Evolutionary conservation across 179 eudicot species (phyloP).

Genomic region (Heliamphora pulchella): DNA sequence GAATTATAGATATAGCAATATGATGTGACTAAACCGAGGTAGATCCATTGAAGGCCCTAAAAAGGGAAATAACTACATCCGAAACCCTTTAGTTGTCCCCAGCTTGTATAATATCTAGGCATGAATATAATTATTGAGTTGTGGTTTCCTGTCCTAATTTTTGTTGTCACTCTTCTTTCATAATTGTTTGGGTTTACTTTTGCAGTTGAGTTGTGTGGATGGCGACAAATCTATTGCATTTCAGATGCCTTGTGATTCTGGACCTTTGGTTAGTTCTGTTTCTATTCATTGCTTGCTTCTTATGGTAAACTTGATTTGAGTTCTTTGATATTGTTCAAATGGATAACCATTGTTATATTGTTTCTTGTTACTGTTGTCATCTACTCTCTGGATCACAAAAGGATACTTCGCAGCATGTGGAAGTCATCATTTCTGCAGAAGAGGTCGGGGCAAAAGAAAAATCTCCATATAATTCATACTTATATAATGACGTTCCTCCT

Average conservation of each 20-base stretch:
- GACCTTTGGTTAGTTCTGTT: slow-evolving; percentile 45
- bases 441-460: slow-evolving; percentile 71
- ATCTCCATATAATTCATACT: slow-evolving; percentile 54
- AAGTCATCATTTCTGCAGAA: slow-evolving; percentile 64
- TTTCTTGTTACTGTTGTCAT: neutral
- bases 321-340: neutral
- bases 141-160: neutral
- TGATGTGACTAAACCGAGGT: too few species aligned
- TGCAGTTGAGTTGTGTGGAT: slow-evolving; percentile 57
- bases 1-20: too few species aligned
- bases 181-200: slow-evolving; percentile 18
- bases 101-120: too few species aligned
- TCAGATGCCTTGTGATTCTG: slow-evolving; percentile 38
- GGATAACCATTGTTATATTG: neutral
- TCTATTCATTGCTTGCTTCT: slow-evolving; percentile 14
- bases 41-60: too few species aligned
- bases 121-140: neutral
- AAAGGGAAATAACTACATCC: too few species aligned
- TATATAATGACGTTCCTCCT: slow-evolving; percentile 45
- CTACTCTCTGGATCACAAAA: slow-evolving; percentile 22
- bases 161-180: neutral
- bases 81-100: too few species aligned
- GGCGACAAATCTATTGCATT: slow-evolving; percentile 52
- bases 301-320: neutral
- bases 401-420: slow-evolving; percentile 53